phyloP scores from a whole-genome alignment of 768 basidiomycete genomes.

The Cystobasidium ongulense region DNA sequence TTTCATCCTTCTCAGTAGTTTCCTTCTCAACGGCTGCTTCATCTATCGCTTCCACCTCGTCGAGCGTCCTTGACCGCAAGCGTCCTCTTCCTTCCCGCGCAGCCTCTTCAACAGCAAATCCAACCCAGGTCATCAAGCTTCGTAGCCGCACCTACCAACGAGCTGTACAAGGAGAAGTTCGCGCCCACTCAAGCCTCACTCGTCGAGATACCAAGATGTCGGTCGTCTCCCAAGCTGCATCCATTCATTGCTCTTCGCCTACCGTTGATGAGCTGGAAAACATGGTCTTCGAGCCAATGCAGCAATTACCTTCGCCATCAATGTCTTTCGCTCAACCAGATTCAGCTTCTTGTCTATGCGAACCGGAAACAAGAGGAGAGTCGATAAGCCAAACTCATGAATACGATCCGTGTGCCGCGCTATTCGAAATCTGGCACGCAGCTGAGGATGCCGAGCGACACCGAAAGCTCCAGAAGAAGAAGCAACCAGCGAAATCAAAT shows the following conservation, averaged over 20 bases:
- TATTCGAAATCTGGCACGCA: constrained; percentile 4
- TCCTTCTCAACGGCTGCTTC: constrained; percentile 15
- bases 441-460: constrained; percentile 16
- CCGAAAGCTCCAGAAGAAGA: neutral
- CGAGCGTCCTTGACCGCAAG: constrained; percentile 9
- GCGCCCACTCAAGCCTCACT: neutral
- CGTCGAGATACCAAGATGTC: neutral
- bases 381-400: no score
- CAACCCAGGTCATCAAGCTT: constrained; percentile 25
- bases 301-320: constrained; percentile 12
- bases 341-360: no score
- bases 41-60: neutral
- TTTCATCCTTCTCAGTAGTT: constrained; percentile 16
- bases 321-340: no score
- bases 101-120: neutral
- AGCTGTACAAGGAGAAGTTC: neutral
- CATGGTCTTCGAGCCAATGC: constrained; percentile 26
- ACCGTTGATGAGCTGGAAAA: neutral
- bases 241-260: neutral
- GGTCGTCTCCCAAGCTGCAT: neutral
- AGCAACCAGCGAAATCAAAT: neutral
- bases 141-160: neutral
- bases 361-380: no score
- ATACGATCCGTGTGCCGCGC: neutral
- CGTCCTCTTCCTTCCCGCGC: constrained; percentile 9